A percentile compares a stretch with the other conserved stretches of the same genome.
phyloP scores from a whole-genome alignment of 768 basidiomycete genomes.

The Leucocoprinus sp. region DNA sequence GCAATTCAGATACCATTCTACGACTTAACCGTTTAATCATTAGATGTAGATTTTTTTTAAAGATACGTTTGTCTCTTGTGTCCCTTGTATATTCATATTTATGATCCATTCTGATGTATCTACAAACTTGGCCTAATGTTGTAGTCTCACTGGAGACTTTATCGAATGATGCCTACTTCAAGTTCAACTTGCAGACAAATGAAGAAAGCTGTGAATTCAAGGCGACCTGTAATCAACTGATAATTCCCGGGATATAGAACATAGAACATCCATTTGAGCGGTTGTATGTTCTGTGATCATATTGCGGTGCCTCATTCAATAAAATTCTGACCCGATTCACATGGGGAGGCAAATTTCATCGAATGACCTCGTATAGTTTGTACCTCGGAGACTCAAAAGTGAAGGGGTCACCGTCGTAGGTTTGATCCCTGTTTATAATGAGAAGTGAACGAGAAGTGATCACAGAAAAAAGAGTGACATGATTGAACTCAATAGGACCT shows the following conservation, averaged over 20 bases:
- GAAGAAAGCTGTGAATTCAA: no score
- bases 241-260: no score
- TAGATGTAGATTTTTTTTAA: background rate
- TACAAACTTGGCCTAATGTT: background rate
- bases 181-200: no score
- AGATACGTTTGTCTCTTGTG: background rate
- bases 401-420: slow-evolving; percentile 61
- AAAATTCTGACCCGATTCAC: no score
- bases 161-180: no score
- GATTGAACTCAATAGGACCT: slow-evolving; percentile 67
- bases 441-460: slow-evolving; percentile 1
- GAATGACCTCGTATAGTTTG: slow-evolving; percentile 74
- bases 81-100: slow-evolving; percentile 11
- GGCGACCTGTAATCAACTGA: no score
- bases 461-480: background rate
- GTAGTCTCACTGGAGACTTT: background rate
- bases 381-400: slow-evolving; percentile 56
- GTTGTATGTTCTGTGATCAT: no score
- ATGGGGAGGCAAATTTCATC: no score
- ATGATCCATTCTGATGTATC: slow-evolving; percentile 5
- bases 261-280: no score
- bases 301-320: no score
- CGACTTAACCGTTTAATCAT: slow-evolving; percentile 22
- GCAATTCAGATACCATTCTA: slow-evolving; percentile 25
- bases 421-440: slow-evolving; percentile 29